Conservation (phyloP, 192 early-diverging fungal species). For the Coemansia sp. region DNA sequence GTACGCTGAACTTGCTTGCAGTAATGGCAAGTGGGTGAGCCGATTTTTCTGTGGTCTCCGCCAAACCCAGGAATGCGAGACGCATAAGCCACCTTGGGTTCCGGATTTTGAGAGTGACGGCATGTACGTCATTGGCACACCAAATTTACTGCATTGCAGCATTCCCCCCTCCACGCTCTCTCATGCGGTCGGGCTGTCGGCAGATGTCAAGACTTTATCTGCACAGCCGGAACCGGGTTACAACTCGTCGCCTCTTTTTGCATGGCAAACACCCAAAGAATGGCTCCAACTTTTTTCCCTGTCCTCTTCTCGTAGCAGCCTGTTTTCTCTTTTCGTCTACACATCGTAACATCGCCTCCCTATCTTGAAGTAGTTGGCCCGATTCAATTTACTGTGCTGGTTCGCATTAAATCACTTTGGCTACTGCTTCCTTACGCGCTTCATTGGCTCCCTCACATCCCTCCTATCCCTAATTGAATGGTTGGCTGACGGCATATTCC, state of each 20-base stretch:
- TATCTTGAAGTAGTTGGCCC: neutral
- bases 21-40: neutral
- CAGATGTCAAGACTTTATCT: neutral
- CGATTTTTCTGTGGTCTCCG: neutral
- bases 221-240: neutral
- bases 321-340: neutral
- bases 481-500: neutral
- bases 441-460: constrained; percentile 1
- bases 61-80: neutral
- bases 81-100: neutral
- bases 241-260: neutral
- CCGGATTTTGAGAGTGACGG: neutral
- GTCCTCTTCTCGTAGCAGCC: neutral
- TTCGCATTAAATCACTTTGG: neutral
- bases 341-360: neutral
- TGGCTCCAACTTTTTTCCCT: neutral
- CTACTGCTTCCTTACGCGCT: neutral
- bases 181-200: neutral
- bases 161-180: neutral
- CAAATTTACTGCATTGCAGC: neutral
- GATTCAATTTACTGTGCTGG: neutral
- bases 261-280: neutral
- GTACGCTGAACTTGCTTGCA: neutral
- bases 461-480: neutral
- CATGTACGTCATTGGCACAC: neutral